phyloP scores from a whole-genome alignment of 441 rosid genomes.

The Pelargonium citronellum region DNA sequence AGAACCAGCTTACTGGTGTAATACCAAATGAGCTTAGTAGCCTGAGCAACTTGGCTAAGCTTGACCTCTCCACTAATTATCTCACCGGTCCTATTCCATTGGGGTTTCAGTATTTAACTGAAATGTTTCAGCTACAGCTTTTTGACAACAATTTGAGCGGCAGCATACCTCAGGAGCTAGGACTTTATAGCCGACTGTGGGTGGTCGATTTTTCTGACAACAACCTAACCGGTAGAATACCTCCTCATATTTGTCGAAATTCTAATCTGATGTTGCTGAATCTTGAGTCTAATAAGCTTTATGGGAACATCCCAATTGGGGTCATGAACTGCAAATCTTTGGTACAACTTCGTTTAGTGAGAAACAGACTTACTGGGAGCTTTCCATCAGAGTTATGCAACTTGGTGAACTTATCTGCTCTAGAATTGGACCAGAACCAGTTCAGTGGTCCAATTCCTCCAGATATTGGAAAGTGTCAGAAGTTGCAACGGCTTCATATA shows the following conservation, averaged over 20 bases:
- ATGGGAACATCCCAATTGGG: constrained; percentile 66
- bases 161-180: constrained; percentile 63
- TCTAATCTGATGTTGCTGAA: constrained; percentile 63
- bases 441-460: constrained; percentile 76
- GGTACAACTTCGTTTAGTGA: constrained; percentile 66
- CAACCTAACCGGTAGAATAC: constrained; percentile 65
- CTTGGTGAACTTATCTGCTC: constrained; percentile 69
- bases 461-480: constrained; percentile 57
- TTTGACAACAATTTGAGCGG: constrained; percentile 68
- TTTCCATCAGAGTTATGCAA: constrained; percentile 84
- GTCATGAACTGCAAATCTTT: constrained; percentile 56
- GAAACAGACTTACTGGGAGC: constrained; percentile 67
- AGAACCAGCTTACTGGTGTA: constrained; percentile 73
- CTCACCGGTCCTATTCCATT: constrained; percentile 75
- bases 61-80: constrained; percentile 78
- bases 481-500: constrained; percentile 80
- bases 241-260: constrained; percentile 62
- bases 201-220: constrained; percentile 80
- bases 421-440: constrained; percentile 74
- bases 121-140: constrained; percentile 73
- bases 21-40: constrained; percentile 68
- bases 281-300: constrained; percentile 61
- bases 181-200: constrained; percentile 73
- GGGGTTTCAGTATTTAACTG: constrained; percentile 60
- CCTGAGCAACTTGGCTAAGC: constrained; percentile 68